These are phyloP conservation scores for Chlorella sp. DNA, from an alignment of 139 green algal genomes.

Conservation along the genomic window DNA sequence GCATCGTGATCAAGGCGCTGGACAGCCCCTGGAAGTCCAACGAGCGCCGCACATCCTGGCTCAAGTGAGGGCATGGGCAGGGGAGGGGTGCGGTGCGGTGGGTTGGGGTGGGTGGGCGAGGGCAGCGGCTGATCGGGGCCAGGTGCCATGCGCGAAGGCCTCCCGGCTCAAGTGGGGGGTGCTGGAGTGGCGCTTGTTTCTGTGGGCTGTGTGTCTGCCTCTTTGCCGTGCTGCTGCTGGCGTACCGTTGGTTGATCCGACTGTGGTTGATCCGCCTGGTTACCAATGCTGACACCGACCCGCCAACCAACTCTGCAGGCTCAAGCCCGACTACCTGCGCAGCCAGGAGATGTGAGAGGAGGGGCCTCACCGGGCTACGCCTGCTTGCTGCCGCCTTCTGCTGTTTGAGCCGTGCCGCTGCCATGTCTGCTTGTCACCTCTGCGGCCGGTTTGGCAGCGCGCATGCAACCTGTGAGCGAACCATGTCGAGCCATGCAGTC, in stretches of 20 bases:
- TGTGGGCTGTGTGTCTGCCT: too few species aligned
- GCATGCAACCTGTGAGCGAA: neutral
- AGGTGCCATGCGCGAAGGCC: too few species aligned
- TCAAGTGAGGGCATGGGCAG: slow-evolving; percentile 53
- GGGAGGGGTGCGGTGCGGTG: too few species aligned
- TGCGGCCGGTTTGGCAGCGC: too few species aligned
- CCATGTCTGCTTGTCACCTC: too few species aligned
- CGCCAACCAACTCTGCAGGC: neutral
- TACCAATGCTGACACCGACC: neutral
- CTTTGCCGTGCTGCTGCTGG: too few species aligned
- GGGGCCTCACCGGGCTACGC: slow-evolving; percentile 61
- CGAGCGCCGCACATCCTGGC: slow-evolving; percentile 67
- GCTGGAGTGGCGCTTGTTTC: too few species aligned
- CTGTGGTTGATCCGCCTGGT: slow-evolving; percentile 16
- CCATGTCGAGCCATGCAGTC: too few species aligned
- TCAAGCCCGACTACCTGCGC: slow-evolving; percentile 74
- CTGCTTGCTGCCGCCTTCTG: neutral
- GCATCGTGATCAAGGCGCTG: slow-evolving; percentile 85
- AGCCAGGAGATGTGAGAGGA: slow-evolving; percentile 70
- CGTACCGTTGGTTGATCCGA: too few species aligned
- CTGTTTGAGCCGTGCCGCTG: neutral
- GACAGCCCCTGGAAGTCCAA: slow-evolving; percentile 73
- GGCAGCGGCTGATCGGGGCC: too few species aligned
- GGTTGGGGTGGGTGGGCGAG: too few species aligned
- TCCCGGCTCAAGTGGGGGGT: too few species aligned